Percentiles rank a stretch among this genome's conserved stretches.
Conservation (phyloP, 2,329 filamentous ascomycete genomes). For the Trichoderma guizhouense region DNA sequence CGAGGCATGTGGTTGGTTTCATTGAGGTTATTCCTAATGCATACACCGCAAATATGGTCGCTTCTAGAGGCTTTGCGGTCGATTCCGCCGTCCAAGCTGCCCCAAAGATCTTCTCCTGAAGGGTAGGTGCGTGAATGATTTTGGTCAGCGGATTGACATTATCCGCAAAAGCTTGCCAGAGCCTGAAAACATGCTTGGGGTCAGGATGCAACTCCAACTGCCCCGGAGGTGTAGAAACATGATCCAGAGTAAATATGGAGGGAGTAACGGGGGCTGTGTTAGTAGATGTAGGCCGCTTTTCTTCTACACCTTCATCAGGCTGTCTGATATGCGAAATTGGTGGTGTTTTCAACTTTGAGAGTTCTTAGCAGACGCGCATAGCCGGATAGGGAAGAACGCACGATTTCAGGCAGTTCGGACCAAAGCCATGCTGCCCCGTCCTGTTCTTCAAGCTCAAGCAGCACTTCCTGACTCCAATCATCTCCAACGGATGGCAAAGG, state of each 20-base stretch:
- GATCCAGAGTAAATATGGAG: background rate
- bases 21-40: conserved; percentile 54
- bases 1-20: conserved; percentile 48
- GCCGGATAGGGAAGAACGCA: background rate
- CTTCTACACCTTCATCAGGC: background rate
- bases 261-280: background rate
- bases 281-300: background rate
- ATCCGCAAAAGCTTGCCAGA: conserved; percentile 73
- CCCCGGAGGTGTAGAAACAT: background rate
- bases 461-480: background rate
- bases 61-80: conserved; percentile 57
- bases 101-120: conserved; percentile 63
- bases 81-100: conserved; percentile 53
- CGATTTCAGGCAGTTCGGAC: background rate
- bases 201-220: conserved; percentile 52
- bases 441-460: background rate
- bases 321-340: background rate
- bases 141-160: conserved; percentile 74
- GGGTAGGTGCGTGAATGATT: conserved; percentile 65
- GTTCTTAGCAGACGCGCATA: background rate
- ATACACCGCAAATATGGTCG: conserved; percentile 64
- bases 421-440: background rate
- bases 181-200: conserved; percentile 61
- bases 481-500: background rate
- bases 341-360: background rate